These are phyloP conservation scores for Biscogniauxia mediterranea DNA, from an alignment of 2,329 filamentous ascomycete species.

Conservation along the genomic window DNA sequence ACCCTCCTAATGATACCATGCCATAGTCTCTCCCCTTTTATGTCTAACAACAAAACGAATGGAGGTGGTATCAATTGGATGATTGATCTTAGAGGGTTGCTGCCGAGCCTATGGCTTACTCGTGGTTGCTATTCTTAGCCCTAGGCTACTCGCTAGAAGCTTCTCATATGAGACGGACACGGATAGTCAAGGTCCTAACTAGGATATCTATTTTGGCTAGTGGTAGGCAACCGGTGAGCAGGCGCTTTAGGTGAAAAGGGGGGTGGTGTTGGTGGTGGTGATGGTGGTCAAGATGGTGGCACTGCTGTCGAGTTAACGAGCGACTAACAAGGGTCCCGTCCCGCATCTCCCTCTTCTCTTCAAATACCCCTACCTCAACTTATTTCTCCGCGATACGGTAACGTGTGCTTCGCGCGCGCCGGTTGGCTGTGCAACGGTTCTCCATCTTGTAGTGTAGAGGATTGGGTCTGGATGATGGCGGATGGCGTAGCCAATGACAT, in stretches of 20 bases:
- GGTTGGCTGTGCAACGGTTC: not conserved
- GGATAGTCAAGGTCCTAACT: not conserved
- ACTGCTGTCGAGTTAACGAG: not conserved
- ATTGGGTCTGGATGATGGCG: not conserved
- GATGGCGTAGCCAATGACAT: not conserved
- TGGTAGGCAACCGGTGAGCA: not conserved
- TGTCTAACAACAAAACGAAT: constrained; percentile 24
- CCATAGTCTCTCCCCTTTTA: constrained; percentile 11
- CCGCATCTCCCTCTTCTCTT: not conserved
- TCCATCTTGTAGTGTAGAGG: not conserved
- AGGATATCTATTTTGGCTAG: not conserved
- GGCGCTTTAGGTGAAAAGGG: not conserved
- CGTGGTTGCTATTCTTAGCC: not conserved
- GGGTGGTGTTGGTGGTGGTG: too few species aligned
- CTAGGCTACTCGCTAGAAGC: not conserved
- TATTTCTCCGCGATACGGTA: not conserved
- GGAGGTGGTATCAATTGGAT: constrained; percentile 14
- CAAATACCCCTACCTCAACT: not conserved
- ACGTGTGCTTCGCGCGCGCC: not conserved
- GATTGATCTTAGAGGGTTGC: constrained; percentile 11
- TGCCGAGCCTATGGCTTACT: not conserved
- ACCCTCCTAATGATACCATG: constrained; percentile 14
- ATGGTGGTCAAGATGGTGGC: not conserved
- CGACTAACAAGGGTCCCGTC: not conserved
- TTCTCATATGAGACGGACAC: not conserved